Base-by-base conservation (phyloP, 2,329 filamentous ascomycete genomes). In the Aspergillus chevalieri region DNA sequence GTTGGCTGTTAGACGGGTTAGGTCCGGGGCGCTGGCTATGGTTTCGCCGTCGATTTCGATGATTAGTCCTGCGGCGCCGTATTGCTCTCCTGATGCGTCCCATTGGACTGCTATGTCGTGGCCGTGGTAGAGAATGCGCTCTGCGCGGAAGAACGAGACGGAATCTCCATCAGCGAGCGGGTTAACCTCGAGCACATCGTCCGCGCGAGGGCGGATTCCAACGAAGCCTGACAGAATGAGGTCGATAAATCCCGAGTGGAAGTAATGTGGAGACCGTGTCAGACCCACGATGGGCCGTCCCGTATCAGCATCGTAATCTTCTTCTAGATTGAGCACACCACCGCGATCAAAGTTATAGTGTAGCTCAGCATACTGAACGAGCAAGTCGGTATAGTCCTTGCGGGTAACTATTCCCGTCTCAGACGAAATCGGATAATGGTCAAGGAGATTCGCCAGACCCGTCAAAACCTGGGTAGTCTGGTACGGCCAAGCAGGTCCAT, bases 171-270 rank as follows among this genome's bases (percentile, higher is more conserved):
- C 62, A 0, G 67, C 63, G 1, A 71, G 60, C 1, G 72, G 71
- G 48, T 72, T 71, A 15, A 75, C 64, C 47, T 72, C 69, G 1
- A 75, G 61, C 0, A 63, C 56, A 49, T 73, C 61, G 28, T 71
- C 65, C 7, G 64, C 60, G 0, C 64, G 64, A 3, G 72, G 66
- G 0, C 71, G 68, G 30, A 75, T 68, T 0, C 72, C 72, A 0
- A 75, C 66, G 2, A 74, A 60, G 0, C 72, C 72, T 0, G 68
- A 65, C 12, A 74, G 62, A 30, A 74, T 58, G 2, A 70, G 61
- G 48, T 75, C 72, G 22, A 69, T 63, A 52, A 67, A 75, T 1
- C 71, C 71, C 1, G 72, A 74, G 58, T 75, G 72, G 60, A 74
- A 74, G 56, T 74, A 75, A 47, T 75, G 72, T 12, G 65, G 70